A percentile compares a stretch with the other conserved stretches of the same genome.
Conservation (phyloP, 1,284 basidiomycete genomes). For the Leccinum subfulvum region DNA sequence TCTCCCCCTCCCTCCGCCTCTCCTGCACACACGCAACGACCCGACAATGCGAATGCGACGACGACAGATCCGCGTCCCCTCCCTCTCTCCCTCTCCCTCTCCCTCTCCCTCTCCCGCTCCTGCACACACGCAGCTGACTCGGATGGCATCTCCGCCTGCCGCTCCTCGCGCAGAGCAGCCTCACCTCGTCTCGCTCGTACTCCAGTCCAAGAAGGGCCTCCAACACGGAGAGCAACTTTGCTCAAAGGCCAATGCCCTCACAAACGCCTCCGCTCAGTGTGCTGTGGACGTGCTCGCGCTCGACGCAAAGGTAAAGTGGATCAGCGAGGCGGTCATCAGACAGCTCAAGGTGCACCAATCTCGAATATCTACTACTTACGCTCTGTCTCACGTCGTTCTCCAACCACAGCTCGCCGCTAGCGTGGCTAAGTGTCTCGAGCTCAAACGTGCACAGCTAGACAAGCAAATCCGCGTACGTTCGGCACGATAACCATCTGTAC, state of each 20-base stretch:
- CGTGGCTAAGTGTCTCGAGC: slow-evolving; percentile 71
- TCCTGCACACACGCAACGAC: no score
- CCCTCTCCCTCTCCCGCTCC: no score
- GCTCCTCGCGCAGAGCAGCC: slow-evolving; percentile 37
- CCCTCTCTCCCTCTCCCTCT: no score
- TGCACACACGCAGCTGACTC: neutral
- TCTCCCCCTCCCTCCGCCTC: no score
- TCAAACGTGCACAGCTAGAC: slow-evolving; percentile 58
- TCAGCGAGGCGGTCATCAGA: slow-evolving; percentile 66
- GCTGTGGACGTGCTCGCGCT: slow-evolving; percentile 70
- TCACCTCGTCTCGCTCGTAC: slow-evolving; percentile 57
- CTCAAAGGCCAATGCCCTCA: slow-evolving; percentile 55
- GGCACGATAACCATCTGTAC: neutral
- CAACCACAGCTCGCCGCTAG: slow-evolving; percentile 57
- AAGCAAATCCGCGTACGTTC: slow-evolving; percentile 58
- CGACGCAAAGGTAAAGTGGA: slow-evolving; percentile 76
- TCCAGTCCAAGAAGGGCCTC: slow-evolving; percentile 77
- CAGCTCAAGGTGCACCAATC: slow-evolving; percentile 61
- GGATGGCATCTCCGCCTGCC: slow-evolving; percentile 5
- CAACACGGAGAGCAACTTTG: slow-evolving; percentile 74
- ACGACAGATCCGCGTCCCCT: no score
- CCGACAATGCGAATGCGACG: no score
- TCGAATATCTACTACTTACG: neutral
- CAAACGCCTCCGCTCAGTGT: slow-evolving; percentile 59
- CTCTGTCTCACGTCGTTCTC: neutral